These are phyloP conservation scores for Solanum medicagineum DNA, from an alignment of 257 asterid genomes.

Conservation along the genomic window DNA sequence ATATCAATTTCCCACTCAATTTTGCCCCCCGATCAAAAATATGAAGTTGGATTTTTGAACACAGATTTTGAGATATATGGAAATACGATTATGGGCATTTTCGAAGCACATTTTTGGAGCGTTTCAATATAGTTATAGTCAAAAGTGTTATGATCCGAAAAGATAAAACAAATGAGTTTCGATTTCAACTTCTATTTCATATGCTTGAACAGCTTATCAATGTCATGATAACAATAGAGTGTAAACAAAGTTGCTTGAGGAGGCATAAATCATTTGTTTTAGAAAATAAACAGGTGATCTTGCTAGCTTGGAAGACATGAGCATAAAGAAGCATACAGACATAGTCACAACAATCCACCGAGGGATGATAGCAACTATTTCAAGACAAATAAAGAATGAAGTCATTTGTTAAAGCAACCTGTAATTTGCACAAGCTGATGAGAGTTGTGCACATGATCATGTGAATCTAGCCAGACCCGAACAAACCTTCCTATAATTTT, in stretches of 20 bases:
- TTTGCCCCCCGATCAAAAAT: too few relatives aligned
- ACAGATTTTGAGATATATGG: too few relatives aligned
- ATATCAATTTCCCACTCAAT: too few relatives aligned
- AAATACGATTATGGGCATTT: too few relatives aligned
- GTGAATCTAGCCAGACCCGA: conserved; percentile 36
- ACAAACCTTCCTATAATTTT: conserved; percentile 69
- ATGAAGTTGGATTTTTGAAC: too few relatives aligned
- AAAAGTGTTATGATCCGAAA: too few relatives aligned
- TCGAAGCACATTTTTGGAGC: too few relatives aligned
- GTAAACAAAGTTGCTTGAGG: neutral
- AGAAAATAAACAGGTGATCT: neutral
- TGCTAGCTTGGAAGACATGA: neutral
- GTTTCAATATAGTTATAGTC: too few relatives aligned
- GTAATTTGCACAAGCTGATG: conserved; percentile 63
- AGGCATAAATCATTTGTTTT: neutral
- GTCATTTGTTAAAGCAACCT: conserved; percentile 26
- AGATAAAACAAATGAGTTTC: neutral
- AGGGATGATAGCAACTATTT: neutral
- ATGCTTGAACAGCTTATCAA: neutral
- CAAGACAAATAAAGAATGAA: neutral
- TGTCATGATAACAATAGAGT: neutral
- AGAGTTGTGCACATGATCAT: conserved; percentile 19
- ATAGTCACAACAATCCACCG: neutral
- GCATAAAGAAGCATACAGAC: neutral
- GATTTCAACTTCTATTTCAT: neutral